Evolutionary conservation across 1,284 basidiomycete genomes (phyloP), one percentile per base, ranked within the genome.

Genomic region (Tilletia walkeri): DNA sequence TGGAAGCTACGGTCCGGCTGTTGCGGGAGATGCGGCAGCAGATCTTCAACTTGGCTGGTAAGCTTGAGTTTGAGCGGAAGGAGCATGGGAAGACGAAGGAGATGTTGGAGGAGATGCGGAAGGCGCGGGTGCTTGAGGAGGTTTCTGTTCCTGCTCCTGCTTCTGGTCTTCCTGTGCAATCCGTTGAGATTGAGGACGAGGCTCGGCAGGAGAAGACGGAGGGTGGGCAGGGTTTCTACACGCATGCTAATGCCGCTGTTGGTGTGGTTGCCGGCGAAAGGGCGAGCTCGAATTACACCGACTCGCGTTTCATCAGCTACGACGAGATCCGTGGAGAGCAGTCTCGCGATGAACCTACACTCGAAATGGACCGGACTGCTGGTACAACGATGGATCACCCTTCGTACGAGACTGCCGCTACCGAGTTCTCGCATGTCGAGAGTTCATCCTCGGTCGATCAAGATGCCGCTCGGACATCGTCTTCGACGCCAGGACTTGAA

Each of bases 21-120:
- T 75, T 83, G n/a, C 72, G 73, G 0, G 77, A 82, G 36, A 82
- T 83, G 81, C 77, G 81, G 9, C 79, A 83, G 74, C 82, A 83
- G 74, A 83, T 82, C 73, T 76, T 83, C 67, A 81, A 76, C 61
- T 72, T 83, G 14, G 79, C 79, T 24, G 77, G 77, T 45, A 77
- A 73, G n/a, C 76, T 83, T 5, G 76, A 80, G 69, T 75, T 81
- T 38, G 82, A 83, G 76, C 72, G 79, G 12, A 76, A 75, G 65
- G 75, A 79, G 71, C 82, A 82, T 65, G 48, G 73, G 20, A 69
- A 72, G n/a, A 72, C 76, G 30, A 72, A 77, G 72, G 66, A 76
- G 30, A 71, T 80, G 67, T 67, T 76, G 9, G 74, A 73, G 0
- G 69, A 71, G 1, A 39, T 76, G 47, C 39, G 14, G 41, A 45